These are phyloP conservation scores for Collybiopsis confluens DNA, from an alignment of 768 basidiomycete genomes.

Conservation along the genomic window DNA sequence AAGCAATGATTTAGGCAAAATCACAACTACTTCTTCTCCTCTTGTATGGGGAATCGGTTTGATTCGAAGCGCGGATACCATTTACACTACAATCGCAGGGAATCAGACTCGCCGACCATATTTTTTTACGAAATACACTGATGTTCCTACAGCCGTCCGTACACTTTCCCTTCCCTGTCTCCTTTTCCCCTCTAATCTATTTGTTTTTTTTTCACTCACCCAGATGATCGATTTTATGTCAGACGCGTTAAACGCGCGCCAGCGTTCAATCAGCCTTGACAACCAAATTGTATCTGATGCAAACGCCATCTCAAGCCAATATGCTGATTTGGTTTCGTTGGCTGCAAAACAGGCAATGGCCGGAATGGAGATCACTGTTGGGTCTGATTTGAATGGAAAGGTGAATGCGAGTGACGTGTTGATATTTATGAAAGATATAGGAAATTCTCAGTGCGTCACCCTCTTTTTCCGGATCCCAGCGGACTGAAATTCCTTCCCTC, in stretches of 20 bases:
- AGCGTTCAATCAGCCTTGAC: constrained; percentile 10
- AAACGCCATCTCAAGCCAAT: constrained; percentile 8
- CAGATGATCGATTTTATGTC: constrained; percentile 8
- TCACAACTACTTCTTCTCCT: constrained; percentile 13
- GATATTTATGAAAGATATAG: constrained; percentile 14
- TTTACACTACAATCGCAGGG: not conserved
- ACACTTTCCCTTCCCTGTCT: too few species aligned
- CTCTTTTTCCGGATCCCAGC: not conserved
- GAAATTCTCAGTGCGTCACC: constrained; percentile 10
- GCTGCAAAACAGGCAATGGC: constrained; percentile 13
- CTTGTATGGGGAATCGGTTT: constrained; percentile 10
- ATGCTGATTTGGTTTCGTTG: constrained; percentile 13
- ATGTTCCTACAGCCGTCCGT: constrained; percentile 6
- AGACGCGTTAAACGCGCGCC: constrained; percentile 6
- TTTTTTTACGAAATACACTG: constrained; percentile 5
- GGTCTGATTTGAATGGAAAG: not conserved
- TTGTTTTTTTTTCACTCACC: not conserved
- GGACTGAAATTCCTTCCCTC: not conserved
- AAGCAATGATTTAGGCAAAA: constrained; percentile 34
- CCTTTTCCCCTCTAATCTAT: not conserved
- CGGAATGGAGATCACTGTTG: constrained; percentile 13
- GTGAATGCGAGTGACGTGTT: constrained; percentile 12
- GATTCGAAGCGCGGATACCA: constrained; percentile 1
- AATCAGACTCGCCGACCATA: constrained; percentile 7
- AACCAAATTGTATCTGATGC: constrained; percentile 11